Percentiles rank a stretch among this genome's conserved stretches.
Conservation (phyloP, 441 rosid genomes). For the Omphalea diandra region DNA sequence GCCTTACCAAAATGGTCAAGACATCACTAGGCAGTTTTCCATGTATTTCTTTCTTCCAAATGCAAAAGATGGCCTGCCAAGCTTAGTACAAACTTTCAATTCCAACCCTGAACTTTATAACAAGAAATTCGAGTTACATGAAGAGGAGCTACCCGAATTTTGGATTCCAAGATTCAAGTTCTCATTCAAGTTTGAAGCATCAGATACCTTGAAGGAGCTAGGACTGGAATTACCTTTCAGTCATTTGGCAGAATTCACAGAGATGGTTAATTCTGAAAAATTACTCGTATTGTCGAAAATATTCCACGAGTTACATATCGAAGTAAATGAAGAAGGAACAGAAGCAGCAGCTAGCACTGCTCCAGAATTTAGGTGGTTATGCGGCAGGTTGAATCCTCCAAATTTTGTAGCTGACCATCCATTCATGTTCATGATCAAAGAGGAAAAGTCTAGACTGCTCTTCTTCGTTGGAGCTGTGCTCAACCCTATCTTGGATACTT, state of each 20-base stretch:
- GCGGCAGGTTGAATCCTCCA: not conserved
- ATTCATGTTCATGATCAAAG: constrained; percentile 34
- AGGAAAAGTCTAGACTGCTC: constrained; percentile 24
- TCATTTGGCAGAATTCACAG: constrained; percentile 6
- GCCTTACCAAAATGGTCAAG: constrained; percentile 21
- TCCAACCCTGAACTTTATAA: not conserved
- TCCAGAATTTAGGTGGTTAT: not conserved
- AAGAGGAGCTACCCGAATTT: constrained; percentile 14
- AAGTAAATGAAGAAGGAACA: constrained; percentile 28
- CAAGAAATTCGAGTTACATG: not conserved
- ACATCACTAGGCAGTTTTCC: constrained; percentile 14
- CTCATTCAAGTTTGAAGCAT: constrained; percentile 25
- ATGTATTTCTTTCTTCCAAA: constrained; percentile 29
- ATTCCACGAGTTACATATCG: constrained; percentile 19
- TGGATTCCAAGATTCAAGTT: constrained; percentile 35
- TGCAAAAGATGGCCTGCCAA: constrained; percentile 9
- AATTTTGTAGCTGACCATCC: constrained; percentile 45
- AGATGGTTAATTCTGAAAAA: constrained; percentile 16
- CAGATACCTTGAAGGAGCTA: constrained; percentile 12
- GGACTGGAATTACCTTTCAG: constrained; percentile 23
- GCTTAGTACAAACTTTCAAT: not conserved
- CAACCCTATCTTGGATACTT: constrained; percentile 18
- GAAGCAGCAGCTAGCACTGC: constrained; percentile 30
- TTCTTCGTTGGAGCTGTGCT: constrained; percentile 29
- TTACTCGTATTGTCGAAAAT: constrained; percentile 15